These are phyloP conservation scores for Pseudogymnoascus sp. DNA, from an alignment of 2,329 filamentous ascomycete species.

Conservation along the genomic window DNA sequence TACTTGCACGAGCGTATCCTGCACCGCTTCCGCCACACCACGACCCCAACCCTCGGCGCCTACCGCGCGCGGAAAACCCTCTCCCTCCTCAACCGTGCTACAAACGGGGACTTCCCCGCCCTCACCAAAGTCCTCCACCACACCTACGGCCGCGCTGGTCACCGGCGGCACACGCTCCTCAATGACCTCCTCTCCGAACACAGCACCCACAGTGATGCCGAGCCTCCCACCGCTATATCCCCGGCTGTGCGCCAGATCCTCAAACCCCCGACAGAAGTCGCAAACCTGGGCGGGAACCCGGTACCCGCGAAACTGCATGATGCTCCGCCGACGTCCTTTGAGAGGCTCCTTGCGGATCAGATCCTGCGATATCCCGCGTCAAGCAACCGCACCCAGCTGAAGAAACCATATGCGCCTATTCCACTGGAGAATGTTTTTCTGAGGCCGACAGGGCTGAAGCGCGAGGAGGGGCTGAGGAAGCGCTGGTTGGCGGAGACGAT, in stretches of 20 bases:
- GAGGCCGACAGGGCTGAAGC: slow-evolving; percentile 32
- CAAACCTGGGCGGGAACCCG: not conserved
- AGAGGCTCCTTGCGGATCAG: slow-evolving; percentile 34
- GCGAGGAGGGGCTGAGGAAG: slow-evolving; percentile 36
- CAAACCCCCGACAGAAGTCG: slow-evolving; percentile 31
- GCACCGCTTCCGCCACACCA: slow-evolving; percentile 38
- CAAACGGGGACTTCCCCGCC: slow-evolving; percentile 39
- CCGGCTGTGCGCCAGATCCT: slow-evolving; percentile 37
- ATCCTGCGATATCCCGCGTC: slow-evolving; percentile 16
- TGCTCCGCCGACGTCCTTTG: slow-evolving; percentile 35
- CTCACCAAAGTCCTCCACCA: slow-evolving; percentile 41
- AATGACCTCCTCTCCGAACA: not conserved
- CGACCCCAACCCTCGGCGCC: slow-evolving; percentile 25
- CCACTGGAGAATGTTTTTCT: slow-evolving; percentile 44
- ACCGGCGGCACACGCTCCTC: slow-evolving; percentile 39
- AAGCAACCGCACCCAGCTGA: slow-evolving; percentile 12
- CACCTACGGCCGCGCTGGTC: slow-evolving; percentile 47
- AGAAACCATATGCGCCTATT: slow-evolving; percentile 28
- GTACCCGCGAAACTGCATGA: slow-evolving; percentile 23
- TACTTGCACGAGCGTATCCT: slow-evolving; percentile 38
- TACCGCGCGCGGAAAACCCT: slow-evolving; percentile 36
- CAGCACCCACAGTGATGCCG: not conserved
- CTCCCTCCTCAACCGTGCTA: slow-evolving; percentile 44
- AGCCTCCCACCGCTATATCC: slow-evolving; percentile 1
- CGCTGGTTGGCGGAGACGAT: slow-evolving; percentile 41